Conservation (phyloP, 2,329 filamentous ascomycete species). For the Penicillium janthinellum region DNA sequence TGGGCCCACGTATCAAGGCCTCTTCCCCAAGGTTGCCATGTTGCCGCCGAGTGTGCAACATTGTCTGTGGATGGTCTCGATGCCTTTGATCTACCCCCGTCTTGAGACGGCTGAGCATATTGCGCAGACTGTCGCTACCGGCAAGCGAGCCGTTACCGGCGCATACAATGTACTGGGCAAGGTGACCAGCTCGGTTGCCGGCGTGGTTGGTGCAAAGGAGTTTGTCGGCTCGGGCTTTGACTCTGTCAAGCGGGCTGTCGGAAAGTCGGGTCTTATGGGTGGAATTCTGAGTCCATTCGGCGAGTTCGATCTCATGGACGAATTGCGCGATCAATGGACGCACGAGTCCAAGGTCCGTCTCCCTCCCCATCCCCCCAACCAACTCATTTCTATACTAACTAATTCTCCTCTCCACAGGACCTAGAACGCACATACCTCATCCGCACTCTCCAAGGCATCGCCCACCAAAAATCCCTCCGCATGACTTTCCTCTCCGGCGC, state of each 20-base stretch:
- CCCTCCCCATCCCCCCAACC: not conserved
- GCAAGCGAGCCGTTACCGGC: slow-evolving; percentile 94
- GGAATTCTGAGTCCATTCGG: slow-evolving; percentile 94
- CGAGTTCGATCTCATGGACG: slow-evolving; percentile 91
- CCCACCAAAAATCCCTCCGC: slow-evolving; percentile 90
- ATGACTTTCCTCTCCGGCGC: slow-evolving; percentile 95
- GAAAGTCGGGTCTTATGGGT: slow-evolving; percentile 94
- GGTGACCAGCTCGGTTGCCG: slow-evolving; percentile 90
- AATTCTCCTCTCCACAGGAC: slow-evolving; percentile 56
- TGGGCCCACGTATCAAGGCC: slow-evolving; percentile 92
- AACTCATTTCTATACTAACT: not conserved
- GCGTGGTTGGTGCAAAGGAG: slow-evolving; percentile 91
- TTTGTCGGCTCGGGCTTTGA: slow-evolving; percentile 91
- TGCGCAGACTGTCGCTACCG: slow-evolving; percentile 86
- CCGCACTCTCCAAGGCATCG: slow-evolving; percentile 89
- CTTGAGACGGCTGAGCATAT: slow-evolving; percentile 90
- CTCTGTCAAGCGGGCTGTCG: slow-evolving; percentile 93
- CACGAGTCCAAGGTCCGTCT: slow-evolving; percentile 79
- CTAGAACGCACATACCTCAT: slow-evolving; percentile 96
- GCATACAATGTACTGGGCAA: slow-evolving; percentile 96
- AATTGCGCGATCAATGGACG: slow-evolving; percentile 95
- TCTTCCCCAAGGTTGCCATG: slow-evolving; percentile 93
- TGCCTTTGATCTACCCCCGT: slow-evolving; percentile 87
- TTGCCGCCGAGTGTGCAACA: slow-evolving; percentile 93
- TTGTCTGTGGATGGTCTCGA: slow-evolving; percentile 92